Conservation (phyloP, 148 eudicot genomes). For the Bassia scoparia region DNA sequence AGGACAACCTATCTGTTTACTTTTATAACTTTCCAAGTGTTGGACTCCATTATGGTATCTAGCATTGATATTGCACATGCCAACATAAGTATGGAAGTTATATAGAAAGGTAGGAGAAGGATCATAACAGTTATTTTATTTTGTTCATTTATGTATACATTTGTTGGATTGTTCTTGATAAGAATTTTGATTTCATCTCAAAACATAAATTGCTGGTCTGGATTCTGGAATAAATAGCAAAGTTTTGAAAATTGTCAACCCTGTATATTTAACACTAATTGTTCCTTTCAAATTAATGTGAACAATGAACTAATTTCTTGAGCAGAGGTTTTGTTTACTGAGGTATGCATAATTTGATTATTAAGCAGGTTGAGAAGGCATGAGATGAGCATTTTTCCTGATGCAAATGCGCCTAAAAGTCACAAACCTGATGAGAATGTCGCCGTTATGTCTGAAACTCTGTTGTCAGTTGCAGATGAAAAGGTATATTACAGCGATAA, state of each 20-base stretch:
- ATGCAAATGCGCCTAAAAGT: slow-evolving; percentile 32
- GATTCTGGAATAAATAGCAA: background rate
- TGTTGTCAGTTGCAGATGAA: slow-evolving; percentile 54
- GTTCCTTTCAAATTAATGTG: too few species aligned
- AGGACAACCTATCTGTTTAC: too few species aligned
- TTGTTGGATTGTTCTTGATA: too few species aligned
- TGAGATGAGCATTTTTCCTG: slow-evolving; percentile 31
- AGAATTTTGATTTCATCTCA: too few species aligned
- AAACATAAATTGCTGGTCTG: too few species aligned
- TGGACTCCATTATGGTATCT: too few species aligned
- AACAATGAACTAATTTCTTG: background rate
- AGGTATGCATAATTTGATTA: slow-evolving; percentile 6
- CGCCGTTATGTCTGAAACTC: slow-evolving; percentile 53
- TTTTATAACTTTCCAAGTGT: too few species aligned
- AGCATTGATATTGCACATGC: too few species aligned
- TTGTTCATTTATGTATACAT: too few species aligned
- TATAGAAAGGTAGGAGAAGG: too few species aligned
- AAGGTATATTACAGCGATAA: slow-evolving; percentile 61
- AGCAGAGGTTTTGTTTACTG: background rate
- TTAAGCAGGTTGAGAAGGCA: slow-evolving; percentile 50
- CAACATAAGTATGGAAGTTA: too few species aligned
- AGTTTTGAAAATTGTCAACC: background rate
- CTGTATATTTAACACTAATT: background rate
- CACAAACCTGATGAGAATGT: slow-evolving; percentile 40
- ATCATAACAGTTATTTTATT: too few species aligned